Base-by-base conservation (phyloP, 2,329 filamentous ascomycete genomes). In the Alternaria brassicicola region DNA sequence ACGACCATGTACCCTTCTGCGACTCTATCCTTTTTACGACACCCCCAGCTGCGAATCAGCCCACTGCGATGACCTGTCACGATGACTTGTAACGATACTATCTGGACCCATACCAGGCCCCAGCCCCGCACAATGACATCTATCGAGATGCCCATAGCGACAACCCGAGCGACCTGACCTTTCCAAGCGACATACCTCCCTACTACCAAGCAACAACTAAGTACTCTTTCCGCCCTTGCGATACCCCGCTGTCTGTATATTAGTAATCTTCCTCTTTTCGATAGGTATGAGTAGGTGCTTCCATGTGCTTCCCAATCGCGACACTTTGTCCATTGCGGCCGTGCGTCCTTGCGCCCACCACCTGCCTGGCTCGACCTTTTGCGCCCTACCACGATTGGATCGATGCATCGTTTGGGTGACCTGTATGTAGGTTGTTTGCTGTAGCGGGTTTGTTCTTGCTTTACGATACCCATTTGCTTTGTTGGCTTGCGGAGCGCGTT, bases 131-230 rank as follows among this genome's bases (percentile, higher is more conserved):
- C 38, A 41, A 43, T 46, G 53, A 63, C 62, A 65, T 58, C 58
- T 58, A 47, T 26, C 47, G 33, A 64, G 58, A 61, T 65, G 64
- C 62, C 68, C 63, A 68, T 62, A 62, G 68, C 66, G 54, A 67
- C 66, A 59, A 61, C 42, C 59, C 55, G 41, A 61, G 52, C 58
- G 47, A 61, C 41, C n/a, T 30, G 19, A 47, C 17, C 42, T 39
- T 36, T 57, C 61, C 61, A 63, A 49, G 57, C 57, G 28, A 55
- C 52, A 55, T 12, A 28, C 13, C 39, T 36, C 17, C n/a, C 25
- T 23, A 33, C 25, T 28, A 33, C 53, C 38, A 41, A 52, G 39
- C 31, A 26, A 42, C 30, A 31, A 30, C 25, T 41, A 13, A 46
- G 36, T 35, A 15, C 42, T 47, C 43, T 56, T 57, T 41, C 26